These are phyloP conservation scores for Durotheca rogersii DNA, from an alignment of 495 filamentous ascomycete genomes.

Conservation along the genomic window DNA sequence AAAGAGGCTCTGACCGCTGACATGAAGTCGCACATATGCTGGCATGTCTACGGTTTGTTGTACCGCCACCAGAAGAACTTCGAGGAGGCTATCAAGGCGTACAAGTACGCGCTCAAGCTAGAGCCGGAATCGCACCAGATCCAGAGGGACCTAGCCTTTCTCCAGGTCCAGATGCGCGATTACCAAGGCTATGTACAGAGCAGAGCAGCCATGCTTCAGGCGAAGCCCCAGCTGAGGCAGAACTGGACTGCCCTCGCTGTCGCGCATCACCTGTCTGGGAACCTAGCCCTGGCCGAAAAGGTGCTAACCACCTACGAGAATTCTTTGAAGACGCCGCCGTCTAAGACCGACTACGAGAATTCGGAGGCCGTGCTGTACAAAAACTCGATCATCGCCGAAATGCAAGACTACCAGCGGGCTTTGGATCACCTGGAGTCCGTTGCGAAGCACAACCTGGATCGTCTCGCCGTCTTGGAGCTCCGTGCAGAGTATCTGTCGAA, in stretches of 20 bases:
- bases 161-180: constrained; percentile 97
- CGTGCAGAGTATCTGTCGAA: constrained; percentile 81
- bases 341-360: constrained; percentile 80
- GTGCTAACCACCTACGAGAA: constrained; percentile 90
- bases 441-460: constrained; percentile 75
- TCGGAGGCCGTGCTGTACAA: constrained; percentile 96
- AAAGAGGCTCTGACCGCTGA: constrained; percentile 89
- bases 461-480: constrained; percentile 85
- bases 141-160: constrained; percentile 84
- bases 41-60: constrained; percentile 98
- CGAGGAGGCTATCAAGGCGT: constrained; percentile 97
- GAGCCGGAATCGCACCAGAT: constrained; percentile 94
- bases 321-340: constrained; percentile 74
- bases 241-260: constrained; percentile 97
- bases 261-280: constrained; percentile 84
- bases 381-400: constrained; percentile 89
- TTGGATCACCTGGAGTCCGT: constrained; percentile 82
- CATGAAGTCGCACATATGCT: constrained; percentile 99
- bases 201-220: constrained; percentile 78
- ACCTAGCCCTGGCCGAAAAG: constrained; percentile 82
- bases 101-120: constrained; percentile 87
- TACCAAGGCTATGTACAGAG: constrained; percentile 91
- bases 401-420: constrained; percentile 73
- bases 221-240: constrained; percentile 72
- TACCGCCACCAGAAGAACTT: constrained; percentile 94